Conservation (phyloP, 208 protist species). For the Trypanosoma boissoni region DNA sequence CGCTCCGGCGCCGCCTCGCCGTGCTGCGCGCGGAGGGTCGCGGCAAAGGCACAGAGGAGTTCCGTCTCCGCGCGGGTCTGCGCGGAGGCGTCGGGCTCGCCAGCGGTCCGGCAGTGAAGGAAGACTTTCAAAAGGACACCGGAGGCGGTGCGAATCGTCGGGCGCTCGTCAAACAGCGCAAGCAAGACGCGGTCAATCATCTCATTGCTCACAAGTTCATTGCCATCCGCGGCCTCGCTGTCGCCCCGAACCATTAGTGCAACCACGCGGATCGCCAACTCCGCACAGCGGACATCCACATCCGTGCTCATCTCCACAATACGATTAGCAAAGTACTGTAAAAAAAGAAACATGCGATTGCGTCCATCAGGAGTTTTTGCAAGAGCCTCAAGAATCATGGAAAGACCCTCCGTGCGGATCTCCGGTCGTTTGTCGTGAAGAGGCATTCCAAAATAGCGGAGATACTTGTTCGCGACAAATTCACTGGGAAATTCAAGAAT, state of each 20-base stretch:
- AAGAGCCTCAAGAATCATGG: constrained; percentile 69
- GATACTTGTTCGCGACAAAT: constrained; percentile 87
- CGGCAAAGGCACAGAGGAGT: constrained; percentile 70
- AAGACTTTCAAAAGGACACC: constrained; percentile 84
- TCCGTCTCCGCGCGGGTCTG: constrained; percentile 54
- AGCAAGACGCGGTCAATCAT: constrained; percentile 79
- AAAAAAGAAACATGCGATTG: constrained; percentile 77
- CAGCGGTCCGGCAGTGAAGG: constrained; percentile 67
- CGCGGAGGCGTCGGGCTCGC: constrained; percentile 48
- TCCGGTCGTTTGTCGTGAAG: constrained; percentile 84
- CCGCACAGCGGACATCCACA: constrained; percentile 72
- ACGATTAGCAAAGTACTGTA: constrained; percentile 79
- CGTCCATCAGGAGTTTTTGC: constrained; percentile 52
- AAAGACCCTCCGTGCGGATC: constrained; percentile 71
- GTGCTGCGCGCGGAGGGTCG: constrained; percentile 69
- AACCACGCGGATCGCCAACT: constrained; percentile 82
- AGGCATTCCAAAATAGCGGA: constrained; percentile 89
- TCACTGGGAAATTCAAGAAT: constrained; percentile 70
- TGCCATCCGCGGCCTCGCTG: constrained; percentile 50
- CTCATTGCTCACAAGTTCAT: constrained; percentile 69
- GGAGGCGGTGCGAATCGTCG: constrained; percentile 73
- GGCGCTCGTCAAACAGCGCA: constrained; percentile 86
- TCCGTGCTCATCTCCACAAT: constrained; percentile 86
- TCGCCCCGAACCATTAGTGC: constrained; percentile 72
- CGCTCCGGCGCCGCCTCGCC: constrained; percentile 75